phyloP scores from a whole-genome alignment of 1,139 yeast species.

The Hemisphaericaspora subhashii region DNA sequence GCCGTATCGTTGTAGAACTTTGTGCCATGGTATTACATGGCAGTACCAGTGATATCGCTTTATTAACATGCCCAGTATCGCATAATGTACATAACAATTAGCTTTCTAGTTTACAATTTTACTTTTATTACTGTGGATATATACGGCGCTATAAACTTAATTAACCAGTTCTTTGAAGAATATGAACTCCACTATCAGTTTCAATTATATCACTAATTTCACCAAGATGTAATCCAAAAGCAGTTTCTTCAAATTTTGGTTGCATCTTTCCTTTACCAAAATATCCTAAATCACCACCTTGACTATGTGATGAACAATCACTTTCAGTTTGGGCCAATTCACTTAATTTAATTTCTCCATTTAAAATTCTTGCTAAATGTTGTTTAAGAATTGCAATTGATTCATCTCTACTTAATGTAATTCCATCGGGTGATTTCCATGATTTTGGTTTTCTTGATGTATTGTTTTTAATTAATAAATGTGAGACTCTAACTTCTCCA shows the following conservation, averaged over 20 bases:
- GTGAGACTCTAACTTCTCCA: conserved; percentile 51
- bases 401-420: conserved; percentile 80
- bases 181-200: conserved; percentile 87
- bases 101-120: too few species aligned
- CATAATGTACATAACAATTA: too few species aligned
- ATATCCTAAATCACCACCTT: conserved; percentile 90
- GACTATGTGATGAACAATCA: conserved; percentile 84
- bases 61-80: too few species aligned
- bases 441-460: conserved; percentile 89
- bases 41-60: neutral
- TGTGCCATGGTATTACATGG: conserved; percentile 2
- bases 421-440: conserved; percentile 74
- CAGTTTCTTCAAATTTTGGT: conserved; percentile 86
- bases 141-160: neutral
- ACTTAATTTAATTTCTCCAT: conserved; percentile 68
- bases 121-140: neutral
- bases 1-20: neutral
- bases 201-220: conserved; percentile 83
- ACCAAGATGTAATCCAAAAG: conserved; percentile 78
- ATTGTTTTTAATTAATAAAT: conserved; percentile 76
- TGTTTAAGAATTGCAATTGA: conserved; percentile 66
- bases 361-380: conserved; percentile 59
- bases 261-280: conserved; percentile 94
- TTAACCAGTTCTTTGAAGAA: conserved; percentile 80
- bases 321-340: conserved; percentile 81